These are phyloP conservation scores for Amanita fuliginea DNA, from an alignment of 768 basidiomycete species.

Conservation along the genomic window DNA sequence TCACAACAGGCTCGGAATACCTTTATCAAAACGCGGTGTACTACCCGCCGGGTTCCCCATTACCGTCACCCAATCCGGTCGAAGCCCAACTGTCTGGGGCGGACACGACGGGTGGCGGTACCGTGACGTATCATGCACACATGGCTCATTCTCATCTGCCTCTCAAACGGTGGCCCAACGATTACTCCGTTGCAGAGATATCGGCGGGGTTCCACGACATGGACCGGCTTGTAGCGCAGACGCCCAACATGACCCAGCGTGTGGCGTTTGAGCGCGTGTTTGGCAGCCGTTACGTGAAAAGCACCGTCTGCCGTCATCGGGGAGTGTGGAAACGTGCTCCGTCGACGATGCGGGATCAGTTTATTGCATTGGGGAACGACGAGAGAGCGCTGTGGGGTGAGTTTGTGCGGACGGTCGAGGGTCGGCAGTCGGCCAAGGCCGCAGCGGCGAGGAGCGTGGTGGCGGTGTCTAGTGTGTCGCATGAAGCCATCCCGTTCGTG, in stretches of 20 bases:
- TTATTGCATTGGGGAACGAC: constrained; percentile 41
- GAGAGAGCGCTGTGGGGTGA: constrained; percentile 47
- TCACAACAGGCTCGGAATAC: constrained; percentile 5
- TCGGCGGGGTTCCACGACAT: constrained; percentile 46
- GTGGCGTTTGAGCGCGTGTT: constrained; percentile 62
- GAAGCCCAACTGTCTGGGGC: constrained; percentile 6
- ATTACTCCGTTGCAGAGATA: constrained; percentile 60
- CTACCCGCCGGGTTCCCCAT: constrained; percentile 12
- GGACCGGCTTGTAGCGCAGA: constrained; percentile 28
- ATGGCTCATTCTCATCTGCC: constrained; percentile 56
- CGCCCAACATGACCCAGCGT: constrained; percentile 45
- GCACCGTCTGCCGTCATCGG: constrained; percentile 63
- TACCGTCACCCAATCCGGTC: constrained; percentile 6
- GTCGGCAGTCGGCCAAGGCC: constrained; percentile 25
- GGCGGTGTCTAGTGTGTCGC: not conserved
- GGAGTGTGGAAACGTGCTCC: constrained; percentile 55
- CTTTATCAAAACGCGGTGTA: constrained; percentile 8
- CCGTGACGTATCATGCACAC: constrained; percentile 42
- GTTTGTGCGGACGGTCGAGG: constrained; percentile 54
- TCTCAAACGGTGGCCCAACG: constrained; percentile 68
- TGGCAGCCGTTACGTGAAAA: constrained; percentile 61
- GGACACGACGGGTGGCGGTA: not conserved
- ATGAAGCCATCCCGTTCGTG: not conserved
- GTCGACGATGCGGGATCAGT: constrained; percentile 32
- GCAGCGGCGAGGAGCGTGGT: not conserved